phyloP scores from a whole-genome alignment of 164 flowering plant species.

The Nymphaea thermarum region DNA sequence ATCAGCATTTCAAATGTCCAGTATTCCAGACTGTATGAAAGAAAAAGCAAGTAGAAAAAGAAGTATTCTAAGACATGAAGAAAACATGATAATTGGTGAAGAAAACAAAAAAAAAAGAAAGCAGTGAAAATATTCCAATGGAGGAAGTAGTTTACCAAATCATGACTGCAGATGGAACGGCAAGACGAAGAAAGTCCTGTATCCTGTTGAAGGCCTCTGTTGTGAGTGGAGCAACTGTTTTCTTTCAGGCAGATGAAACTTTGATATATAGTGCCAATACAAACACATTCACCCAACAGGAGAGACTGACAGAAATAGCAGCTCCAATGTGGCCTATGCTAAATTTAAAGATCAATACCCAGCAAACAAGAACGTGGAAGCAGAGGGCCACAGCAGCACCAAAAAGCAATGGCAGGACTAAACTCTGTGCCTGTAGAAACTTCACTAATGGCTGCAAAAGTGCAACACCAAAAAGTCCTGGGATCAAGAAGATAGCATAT shows the following conservation, averaged over 20 bases:
- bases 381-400: conserved; percentile 20
- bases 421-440: conserved; percentile 37
- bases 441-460: conserved; percentile 28
- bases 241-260: conserved; percentile 35
- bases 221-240: conserved; percentile 50
- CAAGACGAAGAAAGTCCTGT: conserved; percentile 45
- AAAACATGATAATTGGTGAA: not conserved
- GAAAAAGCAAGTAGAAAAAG: not conserved
- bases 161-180: conserved; percentile 83
- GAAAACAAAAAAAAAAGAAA: not conserved
- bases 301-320: conserved; percentile 27
- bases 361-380: conserved; percentile 38
- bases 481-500: conserved; percentile 29
- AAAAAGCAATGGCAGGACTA: conserved; percentile 31
- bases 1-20: conserved; percentile 72
- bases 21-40: conserved; percentile 49
- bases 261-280: conserved; percentile 24
- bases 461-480: conserved; percentile 41
- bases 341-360: conserved; percentile 35
- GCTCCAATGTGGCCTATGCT: conserved; percentile 31
- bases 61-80: not conserved
- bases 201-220: conserved; percentile 50
- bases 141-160: conserved; percentile 29
- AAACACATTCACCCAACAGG: conserved; percentile 39
- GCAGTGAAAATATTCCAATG: not conserved